Evolutionary conservation across 2,329 filamentous ascomycete species (phyloP), one percentile per base, ranked within the genome.

Genomic region (Trichophyton benhamiae): DNA sequence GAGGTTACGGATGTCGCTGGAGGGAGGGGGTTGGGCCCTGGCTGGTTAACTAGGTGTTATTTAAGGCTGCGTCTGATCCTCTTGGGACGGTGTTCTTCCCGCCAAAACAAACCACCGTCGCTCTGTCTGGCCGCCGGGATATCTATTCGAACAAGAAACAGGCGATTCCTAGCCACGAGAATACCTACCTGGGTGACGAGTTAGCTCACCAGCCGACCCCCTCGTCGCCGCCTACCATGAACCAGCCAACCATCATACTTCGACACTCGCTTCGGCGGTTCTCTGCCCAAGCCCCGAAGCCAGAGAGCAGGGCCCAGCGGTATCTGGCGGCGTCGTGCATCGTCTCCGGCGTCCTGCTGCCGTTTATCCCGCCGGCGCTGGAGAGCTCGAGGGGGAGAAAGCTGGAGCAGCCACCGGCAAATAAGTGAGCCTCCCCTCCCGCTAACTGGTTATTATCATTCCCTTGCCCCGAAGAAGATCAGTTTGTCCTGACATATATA

Each of bases 351-450:
- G 75, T 78, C 20, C 70, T 77, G 17, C 67, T 78, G 3, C 76
- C 77, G 3, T 78, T 78, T 63, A 72, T 78, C 2, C 77, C 77
- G 30, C 76, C 77, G 5, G 77, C 77, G 3, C 68, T 78, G 9
- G 76, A 78, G 63, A 77, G 76, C 63, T 76, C 74, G 38, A 71
- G 74, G 38, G 73, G 77, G 64, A 72, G 70, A 64, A 75, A 71
- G 49, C 68, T 68, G 11, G 72, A 72, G 38, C 72, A 71, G 57
- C 69, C 74, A 13, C 72, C 72, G 64, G 68, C 70, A 53, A 61
- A 62, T 42, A 59, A 60, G 64, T 65, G 58, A 38, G 30, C n/a
- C 25, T 52, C 25, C 8, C 41, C 13, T 13, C 27, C 57, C 33
- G 2, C 9, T 38, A 38, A 13, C 33, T 38, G 13, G 33, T 38